phyloP scores from a whole-genome alignment of 805 yeast genomes.

The Myxozyma sirexii region DNA sequence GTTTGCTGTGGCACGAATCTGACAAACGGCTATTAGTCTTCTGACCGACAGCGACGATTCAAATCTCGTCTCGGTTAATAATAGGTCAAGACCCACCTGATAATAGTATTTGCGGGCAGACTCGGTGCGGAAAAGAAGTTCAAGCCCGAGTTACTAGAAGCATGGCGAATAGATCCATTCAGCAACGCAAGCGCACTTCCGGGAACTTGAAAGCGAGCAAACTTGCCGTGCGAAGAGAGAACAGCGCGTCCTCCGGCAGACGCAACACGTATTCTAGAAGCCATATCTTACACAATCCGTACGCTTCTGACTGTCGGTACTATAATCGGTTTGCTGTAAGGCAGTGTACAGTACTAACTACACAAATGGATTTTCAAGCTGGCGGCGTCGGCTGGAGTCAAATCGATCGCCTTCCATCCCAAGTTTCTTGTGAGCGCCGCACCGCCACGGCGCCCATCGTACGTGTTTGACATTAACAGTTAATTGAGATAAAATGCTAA shows the following conservation, averaged over 20 bases:
- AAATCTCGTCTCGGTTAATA: neutral
- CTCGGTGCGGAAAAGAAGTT: conserved; percentile 15
- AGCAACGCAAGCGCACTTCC: neutral
- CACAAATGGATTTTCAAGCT: too few relatives aligned
- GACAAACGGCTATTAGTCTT: neutral
- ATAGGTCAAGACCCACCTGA: conserved; percentile 13
- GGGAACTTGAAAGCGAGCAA: neutral
- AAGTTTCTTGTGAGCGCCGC: too few relatives aligned
- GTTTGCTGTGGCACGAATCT: conserved; percentile 88
- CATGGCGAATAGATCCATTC: neutral
- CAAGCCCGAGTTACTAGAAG: conserved; percentile 2
- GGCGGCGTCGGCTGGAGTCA: neutral
- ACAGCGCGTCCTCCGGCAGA: neutral
- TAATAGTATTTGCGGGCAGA: conserved; percentile 28
- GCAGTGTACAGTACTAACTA: too few relatives aligned
- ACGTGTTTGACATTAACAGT: too few relatives aligned
- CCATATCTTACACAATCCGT: neutral
- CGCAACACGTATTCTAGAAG: neutral
- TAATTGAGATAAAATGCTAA: too few relatives aligned
- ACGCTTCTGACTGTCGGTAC: neutral
- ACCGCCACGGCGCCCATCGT: too few relatives aligned
- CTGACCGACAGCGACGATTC: neutral
- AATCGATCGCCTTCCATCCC: neutral
- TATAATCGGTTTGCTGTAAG: neutral
- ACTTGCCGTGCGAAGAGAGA: neutral